A percentile compares a stretch with the other conserved stretches of the same genome.
These are phyloP conservation scores for Beauveria varroae DNA, from an alignment of 2,329 filamentous ascomycete species.

Conservation along the genomic window DNA sequence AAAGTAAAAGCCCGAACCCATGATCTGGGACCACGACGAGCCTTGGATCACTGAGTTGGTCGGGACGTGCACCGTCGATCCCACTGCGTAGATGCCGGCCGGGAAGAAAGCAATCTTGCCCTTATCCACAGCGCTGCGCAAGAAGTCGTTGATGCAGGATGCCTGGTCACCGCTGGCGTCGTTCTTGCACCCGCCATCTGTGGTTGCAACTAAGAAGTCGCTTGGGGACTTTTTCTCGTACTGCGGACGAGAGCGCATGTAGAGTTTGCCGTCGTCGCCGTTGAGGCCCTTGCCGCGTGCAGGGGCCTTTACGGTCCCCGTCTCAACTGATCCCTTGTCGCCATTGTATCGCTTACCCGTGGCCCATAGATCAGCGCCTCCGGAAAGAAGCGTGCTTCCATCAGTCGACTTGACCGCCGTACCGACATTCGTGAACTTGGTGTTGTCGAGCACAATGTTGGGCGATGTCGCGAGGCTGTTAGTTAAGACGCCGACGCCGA, in stretches of 20 bases:
- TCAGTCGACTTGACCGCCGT: slow-evolving; percentile 55
- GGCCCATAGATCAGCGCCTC: slow-evolving; percentile 6
- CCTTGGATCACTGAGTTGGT: slow-evolving; percentile 44
- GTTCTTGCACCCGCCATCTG: slow-evolving; percentile 26
- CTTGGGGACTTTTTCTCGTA: slow-evolving; percentile 20
- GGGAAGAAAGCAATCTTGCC: slow-evolving; percentile 17
- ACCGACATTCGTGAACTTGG: slow-evolving; percentile 34
- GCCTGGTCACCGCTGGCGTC: slow-evolving; percentile 27
- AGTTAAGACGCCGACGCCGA: slow-evolving; percentile 53
- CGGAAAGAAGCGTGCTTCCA: not conserved
- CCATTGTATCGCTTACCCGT: slow-evolving; percentile 10
- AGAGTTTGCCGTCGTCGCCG: slow-evolving; percentile 17
- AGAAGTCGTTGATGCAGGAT: slow-evolving; percentile 17
- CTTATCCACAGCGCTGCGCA: slow-evolving; percentile 8
- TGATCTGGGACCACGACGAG: slow-evolving; percentile 52
- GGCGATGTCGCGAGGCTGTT: slow-evolving; percentile 25
- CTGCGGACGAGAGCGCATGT: slow-evolving; percentile 23
- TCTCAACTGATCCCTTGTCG: slow-evolving; percentile 1
- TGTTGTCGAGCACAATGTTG: not conserved
- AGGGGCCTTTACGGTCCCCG: slow-evolving; percentile 7
- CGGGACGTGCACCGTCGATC: slow-evolving; percentile 35
- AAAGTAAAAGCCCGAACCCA: slow-evolving; percentile 60
- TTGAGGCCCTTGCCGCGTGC: not conserved
- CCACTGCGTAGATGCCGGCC: slow-evolving; percentile 20
- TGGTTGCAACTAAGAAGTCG: slow-evolving; percentile 31